Evolutionary conservation across 2,329 filamentous ascomycete genomes (phyloP).

Genomic region (Aspergillus brunneoviolaceus): DNA sequence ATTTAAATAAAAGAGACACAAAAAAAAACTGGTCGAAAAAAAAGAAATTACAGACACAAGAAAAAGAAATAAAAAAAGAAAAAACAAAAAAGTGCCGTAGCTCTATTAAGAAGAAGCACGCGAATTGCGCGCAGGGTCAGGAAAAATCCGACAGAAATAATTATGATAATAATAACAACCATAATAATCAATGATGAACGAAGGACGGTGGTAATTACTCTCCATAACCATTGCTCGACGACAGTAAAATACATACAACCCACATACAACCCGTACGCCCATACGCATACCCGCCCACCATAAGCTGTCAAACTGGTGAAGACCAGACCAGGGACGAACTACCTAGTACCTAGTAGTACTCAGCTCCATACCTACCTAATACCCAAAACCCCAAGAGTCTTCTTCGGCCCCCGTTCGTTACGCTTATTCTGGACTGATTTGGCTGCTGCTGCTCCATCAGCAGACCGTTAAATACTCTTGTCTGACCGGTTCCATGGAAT

Average conservation of each 20-base stretch:
- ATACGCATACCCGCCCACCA: neutral
- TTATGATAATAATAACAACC: neutral
- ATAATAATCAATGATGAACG: too few relatives aligned
- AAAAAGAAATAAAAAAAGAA: slow-evolving; percentile 1
- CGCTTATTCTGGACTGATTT: slow-evolving; percentile 1
- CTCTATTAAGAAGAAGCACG: neutral
- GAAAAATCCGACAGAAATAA: neutral
- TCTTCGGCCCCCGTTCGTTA: slow-evolving; percentile 8
- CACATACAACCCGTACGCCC: neutral
- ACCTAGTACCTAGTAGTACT: neutral
- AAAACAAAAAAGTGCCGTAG: neutral
- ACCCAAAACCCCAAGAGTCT: too few relatives aligned
- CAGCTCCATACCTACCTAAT: too few relatives aligned
- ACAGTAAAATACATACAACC: neutral
- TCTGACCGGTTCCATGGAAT: slow-evolving; percentile 5
- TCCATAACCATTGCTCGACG: neutral
- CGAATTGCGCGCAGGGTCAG: neutral
- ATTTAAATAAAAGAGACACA: neutral
- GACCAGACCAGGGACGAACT: slow-evolving; percentile 1
- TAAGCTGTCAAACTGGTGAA: slow-evolving; percentile 3
- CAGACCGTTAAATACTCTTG: slow-evolving; percentile 7
- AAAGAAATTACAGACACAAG: neutral
- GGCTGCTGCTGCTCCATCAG: neutral
- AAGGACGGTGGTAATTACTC: neutral
- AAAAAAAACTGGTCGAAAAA: neutral